phyloP scores from a whole-genome alignment of 768 basidiomycete genomes.

The Phallus indusiatus region DNA sequence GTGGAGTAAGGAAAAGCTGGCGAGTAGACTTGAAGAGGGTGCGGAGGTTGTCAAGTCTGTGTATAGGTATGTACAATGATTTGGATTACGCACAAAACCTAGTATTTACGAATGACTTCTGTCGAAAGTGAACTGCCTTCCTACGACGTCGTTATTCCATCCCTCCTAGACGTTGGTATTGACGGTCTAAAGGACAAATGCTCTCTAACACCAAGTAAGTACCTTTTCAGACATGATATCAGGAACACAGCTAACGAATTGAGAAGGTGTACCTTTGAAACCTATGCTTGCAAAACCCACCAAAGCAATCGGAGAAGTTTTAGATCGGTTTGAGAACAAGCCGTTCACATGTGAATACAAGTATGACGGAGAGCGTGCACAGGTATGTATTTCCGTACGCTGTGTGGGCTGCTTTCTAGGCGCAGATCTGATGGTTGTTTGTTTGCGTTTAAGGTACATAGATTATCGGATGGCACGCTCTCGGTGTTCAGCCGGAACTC shows the following conservation, averaged over 20 bases:
- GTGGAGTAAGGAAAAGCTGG: constrained; percentile 65
- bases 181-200: constrained; percentile 60
- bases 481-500: constrained; percentile 96
- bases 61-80: constrained; percentile 59
- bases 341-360: constrained; percentile 99
- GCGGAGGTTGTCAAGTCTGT: constrained; percentile 76
- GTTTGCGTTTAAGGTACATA: constrained; percentile 56
- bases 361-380: constrained; percentile 97
- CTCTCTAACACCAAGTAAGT: constrained; percentile 78
- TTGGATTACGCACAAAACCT: not conserved
- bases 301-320: constrained; percentile 95
- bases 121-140: constrained; percentile 73
- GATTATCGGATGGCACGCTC: constrained; percentile 69
- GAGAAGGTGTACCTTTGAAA: constrained; percentile 73
- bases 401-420: no score
- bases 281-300: constrained; percentile 99
- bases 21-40: constrained; percentile 65
- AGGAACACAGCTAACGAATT: not conserved
- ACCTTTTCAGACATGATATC: not conserved
- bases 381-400: constrained; percentile 33
- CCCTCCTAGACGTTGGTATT: constrained; percentile 72
- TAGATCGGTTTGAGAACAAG: constrained; percentile 93
- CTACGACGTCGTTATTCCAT: constrained; percentile 89
- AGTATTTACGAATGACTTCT: not conserved
- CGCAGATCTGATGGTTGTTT: not conserved